phyloP scores from a whole-genome alignment of 441 rosid species.

The Capsella rubella region DNA sequence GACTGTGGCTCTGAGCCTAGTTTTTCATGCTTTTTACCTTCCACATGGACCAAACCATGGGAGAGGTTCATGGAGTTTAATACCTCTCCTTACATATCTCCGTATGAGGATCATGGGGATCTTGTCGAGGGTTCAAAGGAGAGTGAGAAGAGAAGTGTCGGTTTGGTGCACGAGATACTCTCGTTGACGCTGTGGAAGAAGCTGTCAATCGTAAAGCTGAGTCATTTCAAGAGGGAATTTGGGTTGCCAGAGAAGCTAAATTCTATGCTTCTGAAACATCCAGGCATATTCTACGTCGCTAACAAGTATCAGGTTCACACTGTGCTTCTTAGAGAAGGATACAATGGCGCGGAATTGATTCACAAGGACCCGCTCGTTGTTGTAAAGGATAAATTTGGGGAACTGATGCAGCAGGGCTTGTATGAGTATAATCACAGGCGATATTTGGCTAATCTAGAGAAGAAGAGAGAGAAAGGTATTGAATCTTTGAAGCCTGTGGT shows the following conservation, averaged over 20 bases:
- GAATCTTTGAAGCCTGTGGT: conserved; percentile 45
- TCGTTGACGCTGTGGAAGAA: conserved; percentile 86
- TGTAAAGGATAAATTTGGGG: conserved; percentile 89
- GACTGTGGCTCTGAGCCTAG: conserved; percentile 59
- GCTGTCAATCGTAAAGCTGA: conserved; percentile 74
- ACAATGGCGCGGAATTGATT: conserved; percentile 72
- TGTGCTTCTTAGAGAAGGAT: conserved; percentile 83
- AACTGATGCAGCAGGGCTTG: conserved; percentile 89
- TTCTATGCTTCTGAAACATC: conserved; percentile 77
- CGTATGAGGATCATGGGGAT: conserved; percentile 54
- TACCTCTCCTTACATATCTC: conserved; percentile 76
- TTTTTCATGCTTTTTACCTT: conserved; percentile 73
- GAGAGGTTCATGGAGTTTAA: conserved; percentile 81
- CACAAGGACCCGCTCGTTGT: conserved; percentile 84
- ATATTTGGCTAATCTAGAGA: conserved; percentile 63
- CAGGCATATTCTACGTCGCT: conserved; percentile 82
- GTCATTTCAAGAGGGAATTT: conserved; percentile 88
- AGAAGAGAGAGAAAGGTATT: conserved; percentile 63
- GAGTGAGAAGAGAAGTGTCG: conserved; percentile 78
- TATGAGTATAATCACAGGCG: conserved; percentile 74
- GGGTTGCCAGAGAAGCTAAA: conserved; percentile 74
- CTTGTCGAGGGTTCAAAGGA: conserved; percentile 66
- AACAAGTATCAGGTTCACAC: conserved; percentile 87
- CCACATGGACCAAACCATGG: conserved; percentile 77
- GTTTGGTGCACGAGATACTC: conserved; percentile 80